These are phyloP conservation scores for Rhizopogon roseolus DNA, from an alignment of 768 basidiomycete species.

Conservation along the genomic window DNA sequence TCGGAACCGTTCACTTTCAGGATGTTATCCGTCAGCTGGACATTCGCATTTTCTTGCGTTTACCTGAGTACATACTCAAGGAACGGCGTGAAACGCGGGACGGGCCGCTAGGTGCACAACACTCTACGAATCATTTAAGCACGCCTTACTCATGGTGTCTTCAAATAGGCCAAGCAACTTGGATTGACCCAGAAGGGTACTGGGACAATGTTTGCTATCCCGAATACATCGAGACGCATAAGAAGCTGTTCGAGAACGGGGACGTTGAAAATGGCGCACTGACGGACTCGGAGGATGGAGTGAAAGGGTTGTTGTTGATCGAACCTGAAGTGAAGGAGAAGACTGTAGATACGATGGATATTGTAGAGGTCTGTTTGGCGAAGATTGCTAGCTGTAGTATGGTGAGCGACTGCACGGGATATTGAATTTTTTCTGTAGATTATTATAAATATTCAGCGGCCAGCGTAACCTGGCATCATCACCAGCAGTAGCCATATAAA, in stretches of 20 bases:
- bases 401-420: background rate
- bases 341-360: slow-evolving; percentile 52
- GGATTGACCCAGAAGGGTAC: slow-evolving; percentile 85
- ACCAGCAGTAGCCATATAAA: too few relatives aligned
- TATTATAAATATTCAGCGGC: too few relatives aligned
- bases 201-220: slow-evolving; percentile 95
- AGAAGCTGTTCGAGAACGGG: slow-evolving; percentile 60
- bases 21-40: slow-evolving; percentile 71
- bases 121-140: slow-evolving; percentile 6
- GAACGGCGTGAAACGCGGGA: slow-evolving; percentile 71
- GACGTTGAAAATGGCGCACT: slow-evolving; percentile 70
- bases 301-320: slow-evolving; percentile 53
- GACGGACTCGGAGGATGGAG: slow-evolving; percentile 30
- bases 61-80: slow-evolving; percentile 71
- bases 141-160: background rate
- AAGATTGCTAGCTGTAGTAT: slow-evolving; percentile 27
- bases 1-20: slow-evolving; percentile 26
- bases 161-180: slow-evolving; percentile 75
- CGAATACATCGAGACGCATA: slow-evolving; percentile 81
- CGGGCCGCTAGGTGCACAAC: slow-evolving; percentile 76
- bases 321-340: slow-evolving; percentile 51
- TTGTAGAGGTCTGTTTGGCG: slow-evolving; percentile 51
- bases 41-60: slow-evolving; percentile 78
- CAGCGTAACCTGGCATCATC: too few relatives aligned
- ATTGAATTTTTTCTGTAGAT: background rate